Conservation (phyloP, 768 basidiomycete genomes). For the Multifurca ochricompacta region DNA sequence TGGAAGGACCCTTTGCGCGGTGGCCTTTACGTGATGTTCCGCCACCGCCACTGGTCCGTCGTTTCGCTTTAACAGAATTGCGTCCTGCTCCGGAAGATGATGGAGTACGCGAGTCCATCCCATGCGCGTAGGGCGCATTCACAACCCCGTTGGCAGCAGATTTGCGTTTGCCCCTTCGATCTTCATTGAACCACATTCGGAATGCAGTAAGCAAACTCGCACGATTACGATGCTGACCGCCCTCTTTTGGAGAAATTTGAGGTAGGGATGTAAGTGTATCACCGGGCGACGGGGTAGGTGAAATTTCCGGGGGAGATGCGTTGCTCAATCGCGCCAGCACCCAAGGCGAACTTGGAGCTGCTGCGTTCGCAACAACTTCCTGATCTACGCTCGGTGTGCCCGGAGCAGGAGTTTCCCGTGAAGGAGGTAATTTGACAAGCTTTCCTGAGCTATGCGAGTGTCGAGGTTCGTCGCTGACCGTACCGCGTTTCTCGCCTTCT, state of each 20-base stretch:
- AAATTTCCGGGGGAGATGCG: slow-evolving; percentile 29
- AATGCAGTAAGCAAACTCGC: slow-evolving; percentile 81
- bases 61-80: slow-evolving; percentile 36
- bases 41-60: slow-evolving; percentile 39
- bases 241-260: slow-evolving; percentile 30
- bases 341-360: slow-evolving; percentile 53
- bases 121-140: slow-evolving; percentile 4
- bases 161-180: slow-evolving; percentile 80
- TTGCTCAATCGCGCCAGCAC: slow-evolving; percentile 35
- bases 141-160: slow-evolving; percentile 24
- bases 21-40: slow-evolving; percentile 33
- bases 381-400: slow-evolving; percentile 43
- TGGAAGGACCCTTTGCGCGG: slow-evolving; percentile 58
- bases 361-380: slow-evolving; percentile 27
- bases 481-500: slow-evolving; percentile 36
- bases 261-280: slow-evolving; percentile 43
- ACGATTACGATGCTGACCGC: slow-evolving; percentile 46
- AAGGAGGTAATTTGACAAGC: slow-evolving; percentile 62
- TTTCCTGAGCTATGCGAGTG: slow-evolving; percentile 62
- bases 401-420: slow-evolving; percentile 38
- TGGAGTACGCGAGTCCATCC: slow-evolving; percentile 11
- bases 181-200: slow-evolving; percentile 89
- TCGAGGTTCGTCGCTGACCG: slow-evolving; percentile 50
- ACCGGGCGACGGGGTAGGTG: slow-evolving; percentile 47
- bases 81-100: slow-evolving; percentile 17